These are phyloP conservation scores for Phytopythium cucurbitacearum DNA, from an alignment of 352 stramenopile genomes.

Conservation along the genomic window DNA sequence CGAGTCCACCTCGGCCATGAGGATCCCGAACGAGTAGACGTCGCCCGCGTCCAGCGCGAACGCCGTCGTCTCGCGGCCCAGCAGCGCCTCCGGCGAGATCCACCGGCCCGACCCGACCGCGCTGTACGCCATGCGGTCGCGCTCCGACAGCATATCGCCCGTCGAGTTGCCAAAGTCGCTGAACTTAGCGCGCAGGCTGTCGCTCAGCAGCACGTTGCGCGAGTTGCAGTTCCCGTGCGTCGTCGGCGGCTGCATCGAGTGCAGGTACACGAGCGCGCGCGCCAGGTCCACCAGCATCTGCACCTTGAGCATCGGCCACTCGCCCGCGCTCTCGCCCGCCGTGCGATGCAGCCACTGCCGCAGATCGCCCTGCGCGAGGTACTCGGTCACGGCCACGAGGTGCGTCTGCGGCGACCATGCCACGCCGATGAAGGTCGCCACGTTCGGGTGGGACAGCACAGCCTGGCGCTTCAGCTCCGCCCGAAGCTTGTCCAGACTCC, in stretches of 20 bases:
- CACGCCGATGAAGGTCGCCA: constrained; percentile 66
- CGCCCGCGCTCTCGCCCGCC: constrained; percentile 20
- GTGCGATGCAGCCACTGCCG: constrained; percentile 65
- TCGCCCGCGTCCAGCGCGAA: constrained; percentile 39
- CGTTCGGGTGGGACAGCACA: constrained; percentile 55
- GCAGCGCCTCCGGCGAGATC: constrained; percentile 64
- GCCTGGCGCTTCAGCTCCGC: constrained; percentile 56
- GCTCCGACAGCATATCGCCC: constrained; percentile 47
- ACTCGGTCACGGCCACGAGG: constrained; percentile 66
- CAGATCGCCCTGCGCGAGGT: constrained; percentile 65
- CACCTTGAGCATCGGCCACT: constrained; percentile 49
- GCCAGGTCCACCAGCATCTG: constrained; percentile 60
- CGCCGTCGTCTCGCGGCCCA: constrained; percentile 41
- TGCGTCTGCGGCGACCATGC: constrained; percentile 66
- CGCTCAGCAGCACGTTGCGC: constrained; percentile 53
- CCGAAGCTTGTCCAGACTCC: constrained; percentile 48
- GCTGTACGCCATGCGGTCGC: constrained; percentile 59
- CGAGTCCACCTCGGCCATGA: constrained; percentile 69
- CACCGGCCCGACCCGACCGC: constrained; percentile 61
- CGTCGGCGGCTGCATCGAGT: constrained; percentile 51
- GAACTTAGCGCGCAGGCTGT: constrained; percentile 57
- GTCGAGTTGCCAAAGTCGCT: constrained; percentile 59
- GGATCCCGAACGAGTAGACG: constrained; percentile 66
- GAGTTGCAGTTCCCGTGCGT: constrained; percentile 68
- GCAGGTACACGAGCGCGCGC: constrained; percentile 63